phyloP scores from a whole-genome alignment of 805 yeast species.

The Yarrowia yakushimensis region DNA sequence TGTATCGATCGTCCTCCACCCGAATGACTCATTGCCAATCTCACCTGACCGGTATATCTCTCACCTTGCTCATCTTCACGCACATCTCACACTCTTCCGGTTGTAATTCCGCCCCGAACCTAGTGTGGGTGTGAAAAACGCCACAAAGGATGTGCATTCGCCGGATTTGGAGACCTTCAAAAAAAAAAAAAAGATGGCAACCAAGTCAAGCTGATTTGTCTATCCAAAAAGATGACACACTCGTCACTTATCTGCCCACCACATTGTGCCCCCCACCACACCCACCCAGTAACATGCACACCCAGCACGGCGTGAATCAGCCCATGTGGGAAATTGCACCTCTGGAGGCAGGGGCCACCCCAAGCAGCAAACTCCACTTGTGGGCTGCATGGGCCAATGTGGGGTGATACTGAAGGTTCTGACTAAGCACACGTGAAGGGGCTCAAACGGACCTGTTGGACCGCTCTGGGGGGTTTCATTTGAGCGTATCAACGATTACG shows the following conservation, averaged over 20 bases:
- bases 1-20: no score
- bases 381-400: constrained; percentile 14
- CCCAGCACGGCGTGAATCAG: neutral
- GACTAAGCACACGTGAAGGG: constrained; percentile 8
- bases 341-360: constrained; percentile 19
- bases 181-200: neutral
- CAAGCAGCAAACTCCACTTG: constrained; percentile 21
- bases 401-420: constrained; percentile 17
- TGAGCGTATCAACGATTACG: no score
- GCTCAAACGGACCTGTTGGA: no score
- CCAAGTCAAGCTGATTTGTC: neutral
- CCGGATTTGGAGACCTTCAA: constrained; percentile 13
- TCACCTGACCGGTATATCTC: neutral
- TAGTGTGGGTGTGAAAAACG: neutral
- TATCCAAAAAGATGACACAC: no score
- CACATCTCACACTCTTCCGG: neutral
- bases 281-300: no score
- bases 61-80: neutral
- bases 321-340: constrained; percentile 17
- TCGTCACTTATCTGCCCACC: no score
- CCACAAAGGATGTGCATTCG: constrained; percentile 12
- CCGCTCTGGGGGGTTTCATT: no score
- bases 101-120: constrained; percentile 14
- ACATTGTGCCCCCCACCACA: no score
- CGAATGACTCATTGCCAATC: neutral